phyloP scores from a whole-genome alignment of 164 flowering plant genomes.

The Tinospora cordifolia region DNA sequence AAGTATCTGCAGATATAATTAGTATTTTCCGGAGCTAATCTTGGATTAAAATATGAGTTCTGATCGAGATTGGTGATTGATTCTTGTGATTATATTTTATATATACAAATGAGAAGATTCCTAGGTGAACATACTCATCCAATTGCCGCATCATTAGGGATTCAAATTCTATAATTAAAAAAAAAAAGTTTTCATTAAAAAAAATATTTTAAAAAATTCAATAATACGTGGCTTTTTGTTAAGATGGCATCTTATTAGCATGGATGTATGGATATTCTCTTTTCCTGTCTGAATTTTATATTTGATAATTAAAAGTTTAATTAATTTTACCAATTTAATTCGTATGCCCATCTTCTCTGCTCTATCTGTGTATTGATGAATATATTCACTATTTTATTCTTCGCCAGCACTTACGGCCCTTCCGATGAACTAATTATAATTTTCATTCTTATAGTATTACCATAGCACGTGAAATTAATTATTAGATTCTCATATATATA shows the following conservation, averaged over 20 bases:
- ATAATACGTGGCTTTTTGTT: neutral
- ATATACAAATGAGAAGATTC: constrained; percentile 3
- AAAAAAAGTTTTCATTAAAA: no score
- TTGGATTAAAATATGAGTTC: neutral
- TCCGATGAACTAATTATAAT: no score
- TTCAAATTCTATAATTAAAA: neutral
- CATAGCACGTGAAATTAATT: no score
- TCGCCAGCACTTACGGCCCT: no score
- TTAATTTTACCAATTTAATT: no score
- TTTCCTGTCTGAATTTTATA: neutral
- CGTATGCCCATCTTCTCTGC: neutral
- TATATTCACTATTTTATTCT: no score
- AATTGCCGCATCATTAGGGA: neutral
- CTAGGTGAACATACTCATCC: neutral
- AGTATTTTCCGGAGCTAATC: neutral
- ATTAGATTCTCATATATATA: no score
- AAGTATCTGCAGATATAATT: neutral
- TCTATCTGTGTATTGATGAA: neutral
- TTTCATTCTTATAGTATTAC: no score
- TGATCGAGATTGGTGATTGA: constrained; percentile 14
- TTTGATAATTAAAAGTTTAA: no score
- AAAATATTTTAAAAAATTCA: no score
- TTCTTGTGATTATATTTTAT: neutral
- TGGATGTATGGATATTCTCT: neutral
- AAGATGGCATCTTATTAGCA: neutral